phyloP scores from a whole-genome alignment of 2,329 filamentous ascomycete genomes.

The Talaromyces atroroseus region DNA sequence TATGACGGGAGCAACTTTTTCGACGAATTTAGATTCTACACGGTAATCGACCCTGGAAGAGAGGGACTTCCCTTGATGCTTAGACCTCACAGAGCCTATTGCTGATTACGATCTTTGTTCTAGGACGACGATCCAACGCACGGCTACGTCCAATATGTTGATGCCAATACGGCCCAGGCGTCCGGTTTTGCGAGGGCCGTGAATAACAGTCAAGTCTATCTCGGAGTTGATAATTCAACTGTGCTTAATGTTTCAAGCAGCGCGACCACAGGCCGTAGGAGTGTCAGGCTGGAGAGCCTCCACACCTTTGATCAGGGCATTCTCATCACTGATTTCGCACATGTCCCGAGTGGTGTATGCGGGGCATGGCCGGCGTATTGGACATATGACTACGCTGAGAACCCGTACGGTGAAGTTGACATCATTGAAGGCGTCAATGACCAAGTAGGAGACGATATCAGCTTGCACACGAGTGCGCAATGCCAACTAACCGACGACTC shows the following conservation, averaged over 20 bases:
- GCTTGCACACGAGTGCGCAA: constrained; percentile 60
- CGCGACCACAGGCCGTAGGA: constrained; percentile 37
- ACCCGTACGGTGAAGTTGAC: constrained; percentile 64
- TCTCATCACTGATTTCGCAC: constrained; percentile 44
- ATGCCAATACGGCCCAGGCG: constrained; percentile 51
- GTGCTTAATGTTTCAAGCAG: constrained; percentile 56
- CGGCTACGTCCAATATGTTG: constrained; percentile 67
- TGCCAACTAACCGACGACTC: constrained; percentile 52
- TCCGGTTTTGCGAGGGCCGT: constrained; percentile 54
- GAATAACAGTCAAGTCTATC: constrained; percentile 53
- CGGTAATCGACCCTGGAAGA: constrained; percentile 21
- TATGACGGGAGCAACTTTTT: constrained; percentile 37
- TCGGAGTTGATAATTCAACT: constrained; percentile 63
- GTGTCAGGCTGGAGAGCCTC: constrained; percentile 41
- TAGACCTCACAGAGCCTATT: neutral
- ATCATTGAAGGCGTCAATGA: constrained; percentile 72
- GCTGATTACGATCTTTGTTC: neutral
- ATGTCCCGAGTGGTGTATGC: constrained; percentile 45
- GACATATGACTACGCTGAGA: constrained; percentile 21
- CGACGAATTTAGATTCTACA: constrained; percentile 49
- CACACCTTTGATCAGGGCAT: constrained; percentile 42
- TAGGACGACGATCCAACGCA: constrained; percentile 62
- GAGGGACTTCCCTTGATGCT: neutral
- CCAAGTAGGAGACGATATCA: constrained; percentile 55
- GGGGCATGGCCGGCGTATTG: constrained; percentile 50